Percentiles rank a stretch among this genome's conserved stretches.
These are phyloP conservation scores for Periglandula ipomoeae DNA, from an alignment of 2,329 filamentous ascomycete species.

Conservation along the genomic window DNA sequence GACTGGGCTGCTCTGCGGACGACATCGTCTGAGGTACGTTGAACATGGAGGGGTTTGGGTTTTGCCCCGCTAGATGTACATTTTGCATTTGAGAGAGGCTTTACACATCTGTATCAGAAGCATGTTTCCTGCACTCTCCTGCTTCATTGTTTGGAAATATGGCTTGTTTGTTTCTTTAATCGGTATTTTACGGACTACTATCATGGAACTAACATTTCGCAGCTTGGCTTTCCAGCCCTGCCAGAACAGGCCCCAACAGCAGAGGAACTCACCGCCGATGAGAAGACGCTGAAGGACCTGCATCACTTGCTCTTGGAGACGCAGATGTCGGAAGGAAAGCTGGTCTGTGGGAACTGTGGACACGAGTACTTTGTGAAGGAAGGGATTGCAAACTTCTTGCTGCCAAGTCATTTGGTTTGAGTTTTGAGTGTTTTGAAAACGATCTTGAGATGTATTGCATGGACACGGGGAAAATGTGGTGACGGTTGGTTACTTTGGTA, in stretches of 20 bases:
- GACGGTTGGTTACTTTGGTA: neutral
- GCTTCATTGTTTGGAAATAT: no score
- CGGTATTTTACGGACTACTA: no score
- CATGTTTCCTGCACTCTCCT: no score
- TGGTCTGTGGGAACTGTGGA: slow-evolving; percentile 84
- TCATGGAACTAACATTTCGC: no score
- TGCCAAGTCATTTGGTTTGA: slow-evolving; percentile 79
- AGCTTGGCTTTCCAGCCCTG: slow-evolving; percentile 74
- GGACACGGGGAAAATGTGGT: neutral
- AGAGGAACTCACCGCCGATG: slow-evolving; percentile 54
- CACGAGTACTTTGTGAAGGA: slow-evolving; percentile 94
- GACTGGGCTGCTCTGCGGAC: slow-evolving; percentile 77
- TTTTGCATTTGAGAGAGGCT: no score
- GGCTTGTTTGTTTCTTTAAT: no score
- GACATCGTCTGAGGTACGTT: slow-evolving; percentile 65
- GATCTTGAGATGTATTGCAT: neutral
- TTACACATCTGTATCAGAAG: no score
- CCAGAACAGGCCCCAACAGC: slow-evolving; percentile 54
- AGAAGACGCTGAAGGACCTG: slow-evolving; percentile 65
- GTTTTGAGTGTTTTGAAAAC: neutral
- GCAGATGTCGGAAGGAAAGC: slow-evolving; percentile 75
- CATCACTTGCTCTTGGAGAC: slow-evolving; percentile 83
- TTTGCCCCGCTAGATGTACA: no score
- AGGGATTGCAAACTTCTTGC: slow-evolving; percentile 90
- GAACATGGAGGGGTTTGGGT: neutral